Conservation (phyloP, 768 basidiomycete species). For the Dioszegia hungarica region DNA sequence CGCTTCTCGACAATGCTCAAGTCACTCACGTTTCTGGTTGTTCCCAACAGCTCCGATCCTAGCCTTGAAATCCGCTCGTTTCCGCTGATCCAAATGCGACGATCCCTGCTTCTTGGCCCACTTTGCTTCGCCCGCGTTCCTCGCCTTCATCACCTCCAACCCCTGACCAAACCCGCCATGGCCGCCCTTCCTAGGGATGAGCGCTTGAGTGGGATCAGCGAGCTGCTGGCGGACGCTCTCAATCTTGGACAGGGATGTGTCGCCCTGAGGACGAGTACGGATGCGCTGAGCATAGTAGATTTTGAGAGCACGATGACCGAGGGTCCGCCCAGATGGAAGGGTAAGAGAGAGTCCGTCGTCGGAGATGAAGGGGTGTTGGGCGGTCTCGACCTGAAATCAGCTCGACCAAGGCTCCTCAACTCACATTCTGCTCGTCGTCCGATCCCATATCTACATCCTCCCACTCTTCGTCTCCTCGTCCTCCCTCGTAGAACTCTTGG, state of each 20-base stretch:
- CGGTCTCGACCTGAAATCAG: constrained; percentile 54
- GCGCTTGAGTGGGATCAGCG: constrained; percentile 73
- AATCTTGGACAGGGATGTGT: constrained; percentile 61
- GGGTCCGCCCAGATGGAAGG: constrained; percentile 82
- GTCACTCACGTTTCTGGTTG: constrained; percentile 62
- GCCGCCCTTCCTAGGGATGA: constrained; percentile 79
- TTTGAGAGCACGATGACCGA: constrained; percentile 83
- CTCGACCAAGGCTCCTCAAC: constrained; percentile 27
- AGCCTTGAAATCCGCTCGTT: constrained; percentile 78
- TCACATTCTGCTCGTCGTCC: constrained; percentile 31
- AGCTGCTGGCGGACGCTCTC: constrained; percentile 71
- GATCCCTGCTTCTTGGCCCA: constrained; percentile 82
- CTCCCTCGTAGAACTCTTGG: constrained; percentile 84
- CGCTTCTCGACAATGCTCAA: background rate
- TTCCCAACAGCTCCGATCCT: constrained; percentile 74
- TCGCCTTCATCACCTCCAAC: constrained; percentile 75
- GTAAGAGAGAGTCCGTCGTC: constrained; percentile 57
- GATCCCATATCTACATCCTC: constrained; percentile 41
- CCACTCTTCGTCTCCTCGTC: constrained; percentile 59
- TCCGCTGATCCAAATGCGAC: constrained; percentile 74
- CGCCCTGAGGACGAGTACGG: constrained; percentile 47
- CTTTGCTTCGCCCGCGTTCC: constrained; percentile 90
- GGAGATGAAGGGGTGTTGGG: constrained; percentile 65
- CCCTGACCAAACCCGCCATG: constrained; percentile 81
- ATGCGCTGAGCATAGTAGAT: constrained; percentile 83